A percentile compares a stretch with the other conserved stretches of the same genome.
Evolutionary conservation across 495 filamentous ascomycete species (phyloP).

Genomic region (Symbiotaphrina buchneri): DNA sequence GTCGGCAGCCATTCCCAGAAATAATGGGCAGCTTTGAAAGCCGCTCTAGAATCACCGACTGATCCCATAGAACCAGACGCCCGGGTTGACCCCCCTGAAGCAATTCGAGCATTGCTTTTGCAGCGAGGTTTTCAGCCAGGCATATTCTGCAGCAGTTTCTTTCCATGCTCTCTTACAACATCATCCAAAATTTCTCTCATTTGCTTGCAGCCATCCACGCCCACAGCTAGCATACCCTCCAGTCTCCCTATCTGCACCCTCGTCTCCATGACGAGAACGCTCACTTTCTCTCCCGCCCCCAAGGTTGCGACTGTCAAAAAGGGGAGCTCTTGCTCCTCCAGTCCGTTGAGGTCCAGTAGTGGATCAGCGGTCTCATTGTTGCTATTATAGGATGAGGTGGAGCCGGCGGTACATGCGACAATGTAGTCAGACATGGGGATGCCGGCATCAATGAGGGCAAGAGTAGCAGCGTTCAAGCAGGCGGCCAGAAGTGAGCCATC

Average conservation of each 20-base stretch:
- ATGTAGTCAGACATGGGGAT: constrained; percentile 87
- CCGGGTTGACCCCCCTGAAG: no score
- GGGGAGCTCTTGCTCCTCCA: constrained; percentile 80
- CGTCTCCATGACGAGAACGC: constrained; percentile 65
- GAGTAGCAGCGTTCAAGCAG: constrained; percentile 74
- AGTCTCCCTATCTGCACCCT: constrained; percentile 51
- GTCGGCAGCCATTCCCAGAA: no score
- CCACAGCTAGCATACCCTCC: constrained; percentile 82
- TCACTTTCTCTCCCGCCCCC: constrained; percentile 47
- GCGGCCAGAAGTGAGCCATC: constrained; percentile 83
- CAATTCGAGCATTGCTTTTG: no score
- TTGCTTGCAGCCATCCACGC: constrained; percentile 77
- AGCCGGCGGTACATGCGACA: constrained; percentile 67
- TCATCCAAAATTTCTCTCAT: constrained; percentile 54
- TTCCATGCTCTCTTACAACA: constrained; percentile 43
- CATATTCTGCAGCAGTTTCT: constrained; percentile 38
- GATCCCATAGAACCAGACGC: no score
- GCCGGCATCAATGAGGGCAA: constrained; percentile 85
- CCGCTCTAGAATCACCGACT: no score
- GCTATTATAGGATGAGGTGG: constrained; percentile 37
- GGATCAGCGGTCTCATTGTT: constrained; percentile 54
- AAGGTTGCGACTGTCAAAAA: constrained; percentile 69
- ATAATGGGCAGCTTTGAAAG: no score
- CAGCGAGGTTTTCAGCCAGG: no score
- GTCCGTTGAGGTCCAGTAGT: constrained; percentile 62